A percentile compares a stretch with the other conserved stretches of the same genome.
These are phyloP conservation scores for Suillus americanus DNA, from an alignment of 768 basidiomycete genomes.

Conservation along the genomic window DNA sequence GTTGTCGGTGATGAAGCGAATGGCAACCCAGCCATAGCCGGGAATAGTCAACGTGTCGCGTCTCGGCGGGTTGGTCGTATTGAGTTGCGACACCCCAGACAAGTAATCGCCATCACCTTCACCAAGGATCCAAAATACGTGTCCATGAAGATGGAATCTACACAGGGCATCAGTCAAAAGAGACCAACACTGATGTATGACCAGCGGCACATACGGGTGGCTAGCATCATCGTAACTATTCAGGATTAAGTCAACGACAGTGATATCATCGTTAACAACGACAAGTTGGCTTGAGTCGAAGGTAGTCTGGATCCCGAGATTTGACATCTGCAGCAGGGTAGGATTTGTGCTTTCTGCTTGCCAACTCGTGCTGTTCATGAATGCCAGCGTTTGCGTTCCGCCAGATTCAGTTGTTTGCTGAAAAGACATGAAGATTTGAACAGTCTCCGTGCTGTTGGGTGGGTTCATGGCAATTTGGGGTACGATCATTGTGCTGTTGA, in stretches of 20 bases:
- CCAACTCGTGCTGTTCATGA: constrained; percentile 30
- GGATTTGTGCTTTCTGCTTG: constrained; percentile 23
- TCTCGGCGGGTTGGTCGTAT: constrained; percentile 37
- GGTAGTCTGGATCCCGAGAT: constrained; percentile 23
- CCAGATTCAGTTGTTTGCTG: constrained; percentile 25
- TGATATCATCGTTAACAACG: constrained; percentile 25
- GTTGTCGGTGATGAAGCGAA: constrained; percentile 44
- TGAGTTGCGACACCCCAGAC: constrained; percentile 27
- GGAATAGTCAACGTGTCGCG: constrained; percentile 44
- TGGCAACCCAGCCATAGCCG: constrained; percentile 34
- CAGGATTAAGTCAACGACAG: constrained; percentile 26
- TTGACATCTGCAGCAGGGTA: constrained; percentile 27
- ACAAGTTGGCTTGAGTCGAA: constrained; percentile 28
- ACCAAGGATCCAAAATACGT: constrained; percentile 36
- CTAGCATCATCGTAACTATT: constrained; percentile 28
- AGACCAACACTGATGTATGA: neutral
- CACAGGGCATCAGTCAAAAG: neutral
- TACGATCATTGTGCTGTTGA: constrained; percentile 31
- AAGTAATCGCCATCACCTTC: constrained; percentile 35
- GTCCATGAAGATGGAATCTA: constrained; percentile 41
- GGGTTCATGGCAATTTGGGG: constrained; percentile 25
- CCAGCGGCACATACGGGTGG: constrained; percentile 25
- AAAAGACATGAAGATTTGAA: constrained; percentile 23
- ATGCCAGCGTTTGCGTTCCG: constrained; percentile 26
- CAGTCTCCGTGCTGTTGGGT: constrained; percentile 25